Base-by-base conservation (phyloP, 306 rosid species). In the Gastrolobium villosum region DNA sequence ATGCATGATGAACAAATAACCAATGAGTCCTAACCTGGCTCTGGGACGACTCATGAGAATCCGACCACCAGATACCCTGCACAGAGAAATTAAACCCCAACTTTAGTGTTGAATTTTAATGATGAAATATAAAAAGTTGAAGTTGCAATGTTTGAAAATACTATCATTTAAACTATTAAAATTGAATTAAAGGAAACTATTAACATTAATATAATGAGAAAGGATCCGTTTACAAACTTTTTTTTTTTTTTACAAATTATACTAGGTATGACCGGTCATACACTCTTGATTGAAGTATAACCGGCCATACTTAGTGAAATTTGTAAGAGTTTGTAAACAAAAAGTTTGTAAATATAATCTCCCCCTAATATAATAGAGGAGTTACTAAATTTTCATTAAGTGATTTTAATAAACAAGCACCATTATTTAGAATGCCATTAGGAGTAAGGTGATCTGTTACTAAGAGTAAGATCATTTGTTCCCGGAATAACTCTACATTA, bases 51-150 rank as follows among this genome's bases (percentile, higher is more conserved):
- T 90, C 99, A 91, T 96, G 55, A 96, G 85, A 84, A 88, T 82
- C 59, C 99, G 82, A 64, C 99, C 91, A 32, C 99, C 92, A 11
- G 98, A 91, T 57, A 89, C 96, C 98, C 98, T 96, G 97, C 87
- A 87, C 37, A 77, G 26, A 72, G 60, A 82, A 73, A 78, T 36
- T 41, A 43, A 72, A 43, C 7, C 54, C 10, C 69, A 50, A 52
- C 6, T 65, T 70, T 4, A 15, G 74, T 5, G 7, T 56, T 34
- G 34, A 79, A 44, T 4, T 72, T 52, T 20, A 13, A 53, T 40
- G 56, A 70, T 48, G 44, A 59, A 20, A 20, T 36, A 15, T 36
- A 36, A 57, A 68, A 70, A 40, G 61, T 2, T 46, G 6, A 62
- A 46, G 36, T 35, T 75, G 30, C n/a, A 50, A 13, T 28, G 20